phyloP scores from a whole-genome alignment of 83 land plant species.

The Larix sibirica region DNA sequence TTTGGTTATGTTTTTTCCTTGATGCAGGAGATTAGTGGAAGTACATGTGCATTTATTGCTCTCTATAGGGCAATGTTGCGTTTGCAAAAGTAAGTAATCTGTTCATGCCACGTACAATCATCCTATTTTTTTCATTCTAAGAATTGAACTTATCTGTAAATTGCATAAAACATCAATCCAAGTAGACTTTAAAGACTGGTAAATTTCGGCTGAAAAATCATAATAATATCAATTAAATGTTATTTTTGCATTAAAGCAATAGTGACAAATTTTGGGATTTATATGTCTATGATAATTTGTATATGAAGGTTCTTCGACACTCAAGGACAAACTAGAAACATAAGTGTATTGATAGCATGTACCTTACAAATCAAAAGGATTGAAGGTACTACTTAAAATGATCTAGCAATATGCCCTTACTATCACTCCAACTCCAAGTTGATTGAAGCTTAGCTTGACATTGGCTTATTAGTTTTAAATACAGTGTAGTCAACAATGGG shows the following conservation, averaged over 20 bases:
- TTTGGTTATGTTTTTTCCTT: not conserved
- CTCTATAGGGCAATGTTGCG: conserved; percentile 85
- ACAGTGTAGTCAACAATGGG: not conserved
- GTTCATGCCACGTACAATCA: not conserved
- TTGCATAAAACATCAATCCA: not conserved
- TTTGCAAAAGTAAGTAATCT: conserved; percentile 55
- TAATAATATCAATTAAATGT: not conserved
- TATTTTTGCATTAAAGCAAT: not conserved
- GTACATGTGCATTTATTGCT: conserved; percentile 82
- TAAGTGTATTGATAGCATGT: not conserved
- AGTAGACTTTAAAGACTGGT: not conserved
- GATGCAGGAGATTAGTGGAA: conserved; percentile 83
- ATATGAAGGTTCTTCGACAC: not conserved
- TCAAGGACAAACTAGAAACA: not conserved
- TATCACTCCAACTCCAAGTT: not conserved
- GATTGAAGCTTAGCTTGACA: not conserved
- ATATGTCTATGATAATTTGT: not conserved
- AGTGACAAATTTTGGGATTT: not conserved
- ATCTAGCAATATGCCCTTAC: not conserved
- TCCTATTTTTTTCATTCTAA: not conserved
- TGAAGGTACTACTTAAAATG: not conserved
- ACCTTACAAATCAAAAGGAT: not conserved
- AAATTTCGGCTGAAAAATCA: not conserved
- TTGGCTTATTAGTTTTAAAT: not conserved
- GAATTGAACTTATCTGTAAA: not conserved